These are phyloP conservation scores for Suillus placidus DNA, from an alignment of 768 basidiomycete species.

Conservation along the genomic window DNA sequence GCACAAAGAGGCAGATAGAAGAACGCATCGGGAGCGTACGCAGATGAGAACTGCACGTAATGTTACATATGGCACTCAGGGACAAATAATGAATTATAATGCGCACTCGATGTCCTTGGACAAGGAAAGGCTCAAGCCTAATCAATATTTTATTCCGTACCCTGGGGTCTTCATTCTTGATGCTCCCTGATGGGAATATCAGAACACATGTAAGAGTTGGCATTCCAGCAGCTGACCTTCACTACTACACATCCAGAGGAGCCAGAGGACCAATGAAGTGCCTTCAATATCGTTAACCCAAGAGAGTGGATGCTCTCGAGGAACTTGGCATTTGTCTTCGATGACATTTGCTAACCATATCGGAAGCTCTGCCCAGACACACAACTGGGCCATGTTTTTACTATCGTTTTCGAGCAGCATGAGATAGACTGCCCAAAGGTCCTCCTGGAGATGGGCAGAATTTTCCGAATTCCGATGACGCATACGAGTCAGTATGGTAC, in stretches of 20 bases:
- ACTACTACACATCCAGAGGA: constrained; percentile 49
- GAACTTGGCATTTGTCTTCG: constrained; percentile 19
- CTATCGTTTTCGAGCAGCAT: constrained; percentile 59
- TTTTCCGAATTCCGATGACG: constrained; percentile 26
- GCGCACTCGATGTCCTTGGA: constrained; percentile 44
- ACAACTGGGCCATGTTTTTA: constrained; percentile 46
- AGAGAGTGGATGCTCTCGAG: constrained; percentile 21
- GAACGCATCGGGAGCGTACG: constrained; percentile 47
- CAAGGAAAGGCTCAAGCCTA: constrained; percentile 43
- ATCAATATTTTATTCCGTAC: constrained; percentile 32
- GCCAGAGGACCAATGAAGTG: constrained; percentile 45
- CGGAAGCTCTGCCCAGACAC: constrained; percentile 43
- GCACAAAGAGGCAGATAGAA: constrained; percentile 44
- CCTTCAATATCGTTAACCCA: constrained; percentile 33
- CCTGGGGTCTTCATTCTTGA: constrained; percentile 32
- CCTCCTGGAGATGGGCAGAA: constrained; percentile 32
- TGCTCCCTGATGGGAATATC: constrained; percentile 32
- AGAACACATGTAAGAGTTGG: constrained; percentile 13
- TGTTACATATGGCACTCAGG: constrained; percentile 8
- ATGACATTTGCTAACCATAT: constrained; percentile 26
- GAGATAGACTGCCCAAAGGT: constrained; percentile 57
- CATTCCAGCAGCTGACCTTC: constrained; percentile 34
- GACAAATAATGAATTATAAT: background rate
- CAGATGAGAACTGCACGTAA: constrained; percentile 41
- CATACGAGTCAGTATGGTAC: constrained; percentile 44